Base-by-base conservation (phyloP, 1,139 yeast species). In the Saccharomycopsis phalli region DNA sequence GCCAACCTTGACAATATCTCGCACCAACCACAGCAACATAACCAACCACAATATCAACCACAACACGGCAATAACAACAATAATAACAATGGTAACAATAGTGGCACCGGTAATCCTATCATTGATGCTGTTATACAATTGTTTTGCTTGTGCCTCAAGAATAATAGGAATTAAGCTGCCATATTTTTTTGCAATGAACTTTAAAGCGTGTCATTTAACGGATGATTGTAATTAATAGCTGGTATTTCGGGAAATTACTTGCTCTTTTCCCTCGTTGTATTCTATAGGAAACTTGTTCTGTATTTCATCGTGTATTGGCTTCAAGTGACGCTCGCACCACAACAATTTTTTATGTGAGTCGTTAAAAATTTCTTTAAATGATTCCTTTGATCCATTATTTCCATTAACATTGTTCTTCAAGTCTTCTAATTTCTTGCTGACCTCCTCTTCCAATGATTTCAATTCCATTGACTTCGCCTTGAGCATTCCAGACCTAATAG, bases 31-130 rank as follows among this genome's bases (percentile, higher is more conserved):
- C 51, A 46, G 42, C 46, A 45, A 37, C 49, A 46, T 42, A 42
- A 25, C 35, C 58, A 56, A 45, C 58, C 55, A 31, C 61, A 60
- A 40, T 55, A 57, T 49, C 50, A 62, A 53, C 54, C 63, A 58
- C 59, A 47, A 40, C 50, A 54, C 50, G 65, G 52, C 48, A 53
- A 33, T 45, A 45, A 33, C 50, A 51, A 34, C 53, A 53, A 20
- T 49, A 47, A 36, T 48, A 51, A 40, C 54, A 50, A 32, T 53
- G 49, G 33, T 53, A 50, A 32, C 48, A 50, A 43, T 50, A 51
- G 30, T 43, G 48, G 19, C 42, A 40, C 45, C 44, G 43, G 42
- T 47, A 45, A 41, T 36, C 48, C 44, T 17, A 8, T 53, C 13
- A 46, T 41, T 10, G 33, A 42, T 7, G 17, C 48, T n/a, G 42